Evolutionary conservation across 495 filamentous ascomycete species (phyloP).

Genomic region (Stereocaulon alpinum): DNA sequence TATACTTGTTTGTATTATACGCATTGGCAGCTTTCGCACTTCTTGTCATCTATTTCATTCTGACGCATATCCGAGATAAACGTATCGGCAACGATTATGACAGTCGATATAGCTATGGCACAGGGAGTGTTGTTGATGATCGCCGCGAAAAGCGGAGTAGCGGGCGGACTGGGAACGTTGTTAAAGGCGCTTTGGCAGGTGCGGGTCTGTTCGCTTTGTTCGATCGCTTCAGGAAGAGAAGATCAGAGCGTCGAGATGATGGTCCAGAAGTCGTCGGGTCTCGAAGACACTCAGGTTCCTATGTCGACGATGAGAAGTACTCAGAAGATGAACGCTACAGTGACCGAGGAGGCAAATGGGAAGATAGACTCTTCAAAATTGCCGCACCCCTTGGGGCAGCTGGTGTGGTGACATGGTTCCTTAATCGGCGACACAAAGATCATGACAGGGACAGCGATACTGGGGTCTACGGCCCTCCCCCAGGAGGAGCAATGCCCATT

Average conservation of each 20-base stretch:
- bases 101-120: constrained; percentile 43
- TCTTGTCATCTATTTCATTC: constrained; percentile 58
- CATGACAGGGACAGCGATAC: constrained; percentile 49
- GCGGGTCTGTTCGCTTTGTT: constrained; percentile 52
- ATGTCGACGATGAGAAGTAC: constrained; percentile 27
- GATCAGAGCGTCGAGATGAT: constrained; percentile 24
- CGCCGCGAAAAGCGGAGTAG: constrained; percentile 16
- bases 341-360: constrained; percentile 56
- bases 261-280: constrained; percentile 29
- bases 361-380: constrained; percentile 54
- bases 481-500: constrained; percentile 18
- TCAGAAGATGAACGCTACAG: constrained; percentile 42
- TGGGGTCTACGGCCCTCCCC: constrained; percentile 37
- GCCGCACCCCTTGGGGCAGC: constrained; percentile 58
- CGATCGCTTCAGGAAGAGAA: constrained; percentile 32
- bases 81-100: constrained; percentile 39
- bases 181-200: constrained; percentile 46
- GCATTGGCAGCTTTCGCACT: constrained; percentile 60
- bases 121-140: constrained; percentile 30
- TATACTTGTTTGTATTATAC: constrained; percentile 74
- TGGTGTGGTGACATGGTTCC: constrained; percentile 52
- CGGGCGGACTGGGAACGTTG: constrained; percentile 26
- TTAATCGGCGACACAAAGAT: constrained; percentile 47
- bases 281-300: constrained; percentile 21
- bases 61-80: constrained; percentile 54